Percentiles rank a stretch among this genome's conserved stretches.
Conservation (phyloP, 176 grass and related monocot species). For the Eremochloa ophiuroides region DNA sequence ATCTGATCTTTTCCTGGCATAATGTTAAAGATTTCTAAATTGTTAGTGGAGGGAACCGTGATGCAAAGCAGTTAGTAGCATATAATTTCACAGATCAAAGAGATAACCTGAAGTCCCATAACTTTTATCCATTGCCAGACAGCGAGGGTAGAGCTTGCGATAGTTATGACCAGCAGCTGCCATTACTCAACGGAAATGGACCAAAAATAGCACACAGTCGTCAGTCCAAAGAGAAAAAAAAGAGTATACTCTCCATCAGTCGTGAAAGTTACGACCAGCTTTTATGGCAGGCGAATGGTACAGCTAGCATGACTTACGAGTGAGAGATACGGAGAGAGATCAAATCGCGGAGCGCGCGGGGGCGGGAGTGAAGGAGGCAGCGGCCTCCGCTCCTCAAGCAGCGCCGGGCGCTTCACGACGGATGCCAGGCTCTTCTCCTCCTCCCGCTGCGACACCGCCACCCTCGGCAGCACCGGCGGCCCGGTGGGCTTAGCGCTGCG, state of each 20-base stretch:
- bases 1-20: slow-evolving; percentile 56
- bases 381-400: slow-evolving; percentile 43
- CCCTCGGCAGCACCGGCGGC: slow-evolving; percentile 9
- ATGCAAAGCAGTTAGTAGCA: background rate
- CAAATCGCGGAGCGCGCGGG: slow-evolving; percentile 36
- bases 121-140: slow-evolving; percentile 74
- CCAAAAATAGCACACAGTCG: slow-evolving; percentile 9
- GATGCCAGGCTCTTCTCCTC: slow-evolving; percentile 41
- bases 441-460: slow-evolving; percentile 38
- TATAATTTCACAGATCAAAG: slow-evolving; percentile 3
- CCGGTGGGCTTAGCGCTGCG: slow-evolving; percentile 19
- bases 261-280: background rate
- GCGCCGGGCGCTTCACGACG: slow-evolving; percentile 36
- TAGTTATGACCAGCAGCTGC: slow-evolving; percentile 62
- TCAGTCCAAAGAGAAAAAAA: background rate
- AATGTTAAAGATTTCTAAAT: background rate
- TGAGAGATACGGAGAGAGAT: slow-evolving; percentile 60
- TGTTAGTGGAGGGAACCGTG: background rate
- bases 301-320: slow-evolving; percentile 52
- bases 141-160: slow-evolving; percentile 47
- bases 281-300: slow-evolving; percentile 22
- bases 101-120: slow-evolving; percentile 60
- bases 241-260: slow-evolving; percentile 13
- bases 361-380: slow-evolving; percentile 4
- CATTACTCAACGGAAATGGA: slow-evolving; percentile 28